These are phyloP conservation scores for Tricladium varicosporioides DNA, from an alignment of 2,329 filamentous ascomycete genomes.

Conservation along the genomic window DNA sequence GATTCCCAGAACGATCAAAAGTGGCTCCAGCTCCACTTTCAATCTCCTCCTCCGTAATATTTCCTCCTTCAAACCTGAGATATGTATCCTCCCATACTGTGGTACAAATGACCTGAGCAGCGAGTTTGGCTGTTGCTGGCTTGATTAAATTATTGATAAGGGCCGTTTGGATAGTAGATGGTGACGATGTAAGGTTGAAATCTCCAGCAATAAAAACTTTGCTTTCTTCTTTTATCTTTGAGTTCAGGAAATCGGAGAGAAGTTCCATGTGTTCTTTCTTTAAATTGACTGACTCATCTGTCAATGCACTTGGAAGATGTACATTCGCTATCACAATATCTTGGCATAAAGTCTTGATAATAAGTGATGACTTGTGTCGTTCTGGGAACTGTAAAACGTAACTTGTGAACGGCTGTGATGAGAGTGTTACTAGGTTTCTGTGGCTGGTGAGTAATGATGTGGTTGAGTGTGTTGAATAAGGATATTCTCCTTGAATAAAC, in stretches of 20 bases:
- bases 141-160: constrained; percentile 48
- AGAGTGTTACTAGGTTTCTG: constrained; percentile 60
- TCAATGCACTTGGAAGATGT: constrained; percentile 61
- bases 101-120: constrained; percentile 45
- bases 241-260: constrained; percentile 32
- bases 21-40: constrained; percentile 65
- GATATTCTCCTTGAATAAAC: constrained; percentile 45
- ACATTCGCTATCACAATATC: constrained; percentile 54
- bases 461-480: constrained; percentile 14
- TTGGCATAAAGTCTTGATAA: constrained; percentile 43
- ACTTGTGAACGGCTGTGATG: constrained; percentile 55
- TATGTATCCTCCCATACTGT: constrained; percentile 46
- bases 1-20: constrained; percentile 58
- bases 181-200: constrained; percentile 63
- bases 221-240: not conserved
- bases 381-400: constrained; percentile 50
- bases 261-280: constrained; percentile 56
- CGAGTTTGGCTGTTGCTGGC: constrained; percentile 40
- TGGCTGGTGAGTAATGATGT: constrained; percentile 48
- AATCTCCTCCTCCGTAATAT: constrained; percentile 43
- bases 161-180: constrained; percentile 52
- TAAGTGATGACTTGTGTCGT: constrained; percentile 56
- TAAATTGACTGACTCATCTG: constrained; percentile 53
- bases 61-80: constrained; percentile 40
- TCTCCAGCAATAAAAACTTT: constrained; percentile 53